phyloP scores from a whole-genome alignment of 176 grass and related monocot genomes.

The Calamus simplicifolius region DNA sequence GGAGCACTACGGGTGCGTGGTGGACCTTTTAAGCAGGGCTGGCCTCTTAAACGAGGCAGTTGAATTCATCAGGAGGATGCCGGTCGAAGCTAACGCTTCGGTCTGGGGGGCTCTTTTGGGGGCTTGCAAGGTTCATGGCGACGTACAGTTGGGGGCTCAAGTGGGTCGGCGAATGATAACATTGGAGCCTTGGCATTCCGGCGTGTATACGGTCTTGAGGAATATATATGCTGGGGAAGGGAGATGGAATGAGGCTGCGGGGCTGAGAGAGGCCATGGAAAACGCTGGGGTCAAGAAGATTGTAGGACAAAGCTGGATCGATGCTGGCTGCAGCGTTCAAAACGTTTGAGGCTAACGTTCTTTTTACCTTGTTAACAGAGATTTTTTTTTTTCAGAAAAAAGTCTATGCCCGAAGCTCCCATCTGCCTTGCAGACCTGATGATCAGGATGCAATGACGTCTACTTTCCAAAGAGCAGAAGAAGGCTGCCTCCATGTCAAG shows the following conservation, averaged over 20 bases:
- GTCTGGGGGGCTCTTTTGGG: slow-evolving; percentile 75
- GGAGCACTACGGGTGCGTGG: slow-evolving; percentile 73
- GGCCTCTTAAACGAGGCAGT: slow-evolving; percentile 41
- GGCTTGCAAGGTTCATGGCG: slow-evolving; percentile 49
- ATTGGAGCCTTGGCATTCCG: slow-evolving; percentile 35
- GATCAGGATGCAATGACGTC: too few species aligned
- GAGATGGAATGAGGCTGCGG: slow-evolving; percentile 44
- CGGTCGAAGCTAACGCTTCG: slow-evolving; percentile 45
- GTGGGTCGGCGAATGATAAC: slow-evolving; percentile 36
- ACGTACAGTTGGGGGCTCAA: slow-evolving; percentile 32
- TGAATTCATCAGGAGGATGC: slow-evolving; percentile 46
- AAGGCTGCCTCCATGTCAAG: too few species aligned
- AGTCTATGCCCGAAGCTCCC: too few species aligned
- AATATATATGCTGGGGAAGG: slow-evolving; percentile 48
- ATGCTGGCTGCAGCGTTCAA: background rate
- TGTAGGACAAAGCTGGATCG: slow-evolving; percentile 17
- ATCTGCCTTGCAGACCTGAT: too few species aligned
- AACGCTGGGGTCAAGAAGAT: slow-evolving; percentile 49
- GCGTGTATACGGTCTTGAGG: slow-evolving; percentile 41
- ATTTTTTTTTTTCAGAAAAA: too few species aligned
- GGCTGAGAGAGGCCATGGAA: slow-evolving; percentile 45
- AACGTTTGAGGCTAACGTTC: background rate
- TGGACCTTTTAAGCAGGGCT: slow-evolving; percentile 46
- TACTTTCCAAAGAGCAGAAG: too few species aligned
- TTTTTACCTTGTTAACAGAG: too few species aligned